Evolutionary conservation across 148 eudicot species (phyloP).

Genomic region (Fagopyrum esculentum): DNA sequence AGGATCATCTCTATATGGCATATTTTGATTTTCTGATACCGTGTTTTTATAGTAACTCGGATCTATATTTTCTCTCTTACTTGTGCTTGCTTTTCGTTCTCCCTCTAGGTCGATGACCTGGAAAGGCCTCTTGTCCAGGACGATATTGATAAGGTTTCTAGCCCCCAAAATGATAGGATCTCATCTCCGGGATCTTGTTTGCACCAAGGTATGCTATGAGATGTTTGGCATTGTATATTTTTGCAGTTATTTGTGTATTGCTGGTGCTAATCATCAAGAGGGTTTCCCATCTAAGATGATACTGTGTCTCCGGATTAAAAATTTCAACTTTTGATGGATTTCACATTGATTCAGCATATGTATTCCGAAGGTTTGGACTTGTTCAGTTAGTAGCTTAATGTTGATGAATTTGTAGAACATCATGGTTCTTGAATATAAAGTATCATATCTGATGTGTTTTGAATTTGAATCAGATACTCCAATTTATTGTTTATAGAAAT

Average conservation of each 20-base stretch:
- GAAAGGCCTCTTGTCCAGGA: slow-evolving; percentile 81
- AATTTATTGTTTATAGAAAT: not conserved
- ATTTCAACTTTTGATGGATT: not conserved
- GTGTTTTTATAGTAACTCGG: slow-evolving; percentile 9
- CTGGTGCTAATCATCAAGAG: not conserved
- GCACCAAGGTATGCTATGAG: slow-evolving; percentile 39
- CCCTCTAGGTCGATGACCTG: slow-evolving; percentile 62
- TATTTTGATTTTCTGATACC: slow-evolving; percentile 2
- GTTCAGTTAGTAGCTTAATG: not conserved
- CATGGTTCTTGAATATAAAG: not conserved
- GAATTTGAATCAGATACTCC: not conserved
- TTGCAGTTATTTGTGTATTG: not conserved
- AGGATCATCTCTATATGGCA: not conserved
- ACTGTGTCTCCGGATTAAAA: not conserved
- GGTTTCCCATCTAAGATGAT: not conserved
- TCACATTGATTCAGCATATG: not conserved
- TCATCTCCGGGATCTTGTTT: slow-evolving; percentile 39
- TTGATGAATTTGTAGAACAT: not conserved
- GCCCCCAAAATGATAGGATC: slow-evolving; percentile 35
- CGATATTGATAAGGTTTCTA: slow-evolving; percentile 31
- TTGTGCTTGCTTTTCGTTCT: slow-evolving; percentile 11
- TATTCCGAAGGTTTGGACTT: not conserved
- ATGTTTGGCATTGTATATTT: not conserved
- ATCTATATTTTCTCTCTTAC: slow-evolving; percentile 8
- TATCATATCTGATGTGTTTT: not conserved